These are phyloP conservation scores for Carex cristatella DNA, from an alignment of 176 grass and related monocot species.

Conservation along the genomic window DNA sequence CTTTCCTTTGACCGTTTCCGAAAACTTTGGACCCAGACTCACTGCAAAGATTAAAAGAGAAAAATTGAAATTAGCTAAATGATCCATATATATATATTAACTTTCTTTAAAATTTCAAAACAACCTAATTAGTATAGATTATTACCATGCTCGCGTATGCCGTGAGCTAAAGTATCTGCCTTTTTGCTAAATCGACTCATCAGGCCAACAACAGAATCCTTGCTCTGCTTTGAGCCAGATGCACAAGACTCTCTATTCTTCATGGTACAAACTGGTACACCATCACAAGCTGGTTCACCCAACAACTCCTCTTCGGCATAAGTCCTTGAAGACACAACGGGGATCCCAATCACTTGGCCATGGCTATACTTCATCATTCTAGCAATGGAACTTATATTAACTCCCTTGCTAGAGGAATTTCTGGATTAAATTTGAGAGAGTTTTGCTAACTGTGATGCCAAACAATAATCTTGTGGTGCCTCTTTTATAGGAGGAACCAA, in stretches of 20 bases:
- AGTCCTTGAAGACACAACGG: conserved; percentile 42
- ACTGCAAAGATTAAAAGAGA: conserved; percentile 14
- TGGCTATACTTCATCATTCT: conserved; percentile 34
- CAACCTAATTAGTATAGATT: not conserved
- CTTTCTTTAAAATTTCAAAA: not conserved
- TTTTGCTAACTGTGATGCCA: conserved; percentile 19
- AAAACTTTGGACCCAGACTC: conserved; percentile 38
- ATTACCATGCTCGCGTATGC: conserved; percentile 79
- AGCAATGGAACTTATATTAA: conserved; percentile 14
- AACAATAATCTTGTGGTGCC: conserved; percentile 5
- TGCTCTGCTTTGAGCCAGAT: not conserved
- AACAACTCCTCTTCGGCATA: conserved; percentile 55
- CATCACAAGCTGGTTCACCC: not conserved
- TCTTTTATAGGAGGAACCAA: conserved; percentile 49
- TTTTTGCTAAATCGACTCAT: conserved; percentile 47
- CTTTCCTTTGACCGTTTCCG: conserved; percentile 73
- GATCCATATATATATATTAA: not conserved
- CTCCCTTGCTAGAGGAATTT: conserved; percentile 8
- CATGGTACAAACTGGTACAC: not conserved
- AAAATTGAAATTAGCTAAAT: not conserved
- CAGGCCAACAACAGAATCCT: not conserved
- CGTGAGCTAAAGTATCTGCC: conserved; percentile 47
- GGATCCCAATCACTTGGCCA: conserved; percentile 68
- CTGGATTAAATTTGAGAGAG: conserved; percentile 25
- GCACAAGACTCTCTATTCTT: not conserved